Evolutionary conservation across 2,329 filamentous ascomycete species (phyloP), one percentile per base, ranked within the genome.

Genomic region (Nannizzia gypsea): DNA sequence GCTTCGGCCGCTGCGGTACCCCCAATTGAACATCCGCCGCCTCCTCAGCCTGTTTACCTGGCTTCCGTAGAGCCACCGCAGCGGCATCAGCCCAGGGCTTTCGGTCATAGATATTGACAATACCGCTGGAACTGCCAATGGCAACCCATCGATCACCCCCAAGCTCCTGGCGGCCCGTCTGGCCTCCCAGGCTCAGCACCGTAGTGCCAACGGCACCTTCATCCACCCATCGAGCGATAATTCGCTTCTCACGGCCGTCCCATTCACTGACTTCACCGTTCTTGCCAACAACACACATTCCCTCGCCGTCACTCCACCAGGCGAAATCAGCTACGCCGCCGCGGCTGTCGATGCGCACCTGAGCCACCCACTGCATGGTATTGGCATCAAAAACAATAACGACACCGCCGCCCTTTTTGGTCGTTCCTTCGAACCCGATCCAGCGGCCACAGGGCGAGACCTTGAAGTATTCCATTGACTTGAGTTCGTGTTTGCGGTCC

Each of bases 71-170:
- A 17, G 74, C 74, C 36, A 63, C 66, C 62, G 69, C 67, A 63
- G 71, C 72, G 56, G 77, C 66, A 34, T 69, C 69, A 42, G 75
- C 74, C 75, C 90, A 85, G 28, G 81, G 78, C 64, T 82, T 78
- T 3, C 93, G 86, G 70, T 97, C 90, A 76, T 99, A 99, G 63
- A 99, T 80, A 73, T 97, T 97, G 60, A 95, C 84, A 61, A 99
- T 88, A 61, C 93, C 93, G 63, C 84, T 90, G 64, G 83, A 88
- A 61, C 87, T 91, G 9, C 93, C 93, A 48, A 96, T 78, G 0
- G 89, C 90, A 13, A 96, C 83, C 90, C 91, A 99, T 61, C 89
- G 81, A 73, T 96, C 89, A 3, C 86, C 86, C 26, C 91, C 92
- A 3, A 81, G 64, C 48, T 72, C 67, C 8, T 67, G 63, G 8